Evolutionary conservation across 345 rosid species (phyloP).

Genomic region (Laguncularia racemosa): DNA sequence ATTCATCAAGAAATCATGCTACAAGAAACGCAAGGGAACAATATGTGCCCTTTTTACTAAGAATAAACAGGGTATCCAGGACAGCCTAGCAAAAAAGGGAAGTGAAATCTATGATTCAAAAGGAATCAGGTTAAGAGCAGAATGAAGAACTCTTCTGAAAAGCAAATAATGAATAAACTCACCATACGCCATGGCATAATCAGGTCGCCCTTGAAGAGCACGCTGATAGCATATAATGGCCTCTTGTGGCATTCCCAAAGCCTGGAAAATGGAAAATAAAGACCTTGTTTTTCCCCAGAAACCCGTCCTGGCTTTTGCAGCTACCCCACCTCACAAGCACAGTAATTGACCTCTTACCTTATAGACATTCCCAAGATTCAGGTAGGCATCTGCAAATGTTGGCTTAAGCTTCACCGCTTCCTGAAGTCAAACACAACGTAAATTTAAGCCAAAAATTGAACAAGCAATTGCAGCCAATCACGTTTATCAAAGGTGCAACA

Average conservation of each 20-base stretch:
- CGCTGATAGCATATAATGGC: slow-evolving; percentile 88
- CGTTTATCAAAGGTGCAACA: not conserved
- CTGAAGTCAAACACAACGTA: slow-evolving; percentile 26
- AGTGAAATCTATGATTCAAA: not conserved
- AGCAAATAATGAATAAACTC: slow-evolving; percentile 14
- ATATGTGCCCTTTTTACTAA: not conserved
- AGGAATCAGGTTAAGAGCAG: not conserved
- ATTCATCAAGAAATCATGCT: too few relatives aligned
- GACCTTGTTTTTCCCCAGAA: slow-evolving; percentile 29
- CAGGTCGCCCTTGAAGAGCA: slow-evolving; percentile 79
- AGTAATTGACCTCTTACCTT: slow-evolving; percentile 57
- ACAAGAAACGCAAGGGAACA: not conserved
- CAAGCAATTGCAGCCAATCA: not conserved
- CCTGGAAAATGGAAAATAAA: slow-evolving; percentile 53
- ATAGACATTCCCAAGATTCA: slow-evolving; percentile 94
- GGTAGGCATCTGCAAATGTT: slow-evolving; percentile 85
- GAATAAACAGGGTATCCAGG: not conserved
- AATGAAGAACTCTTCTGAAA: not conserved
- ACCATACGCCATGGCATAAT: slow-evolving; percentile 84
- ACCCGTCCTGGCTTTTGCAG: slow-evolving; percentile 22
- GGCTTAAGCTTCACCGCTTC: slow-evolving; percentile 96
- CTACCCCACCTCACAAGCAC: slow-evolving; percentile 20
- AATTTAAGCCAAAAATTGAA: too few relatives aligned
- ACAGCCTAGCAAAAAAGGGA: too few relatives aligned
- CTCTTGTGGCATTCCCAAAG: slow-evolving; percentile 89